phyloP scores from a whole-genome alignment of 108 stramenopile species.

The Skeletonema grethae region DNA sequence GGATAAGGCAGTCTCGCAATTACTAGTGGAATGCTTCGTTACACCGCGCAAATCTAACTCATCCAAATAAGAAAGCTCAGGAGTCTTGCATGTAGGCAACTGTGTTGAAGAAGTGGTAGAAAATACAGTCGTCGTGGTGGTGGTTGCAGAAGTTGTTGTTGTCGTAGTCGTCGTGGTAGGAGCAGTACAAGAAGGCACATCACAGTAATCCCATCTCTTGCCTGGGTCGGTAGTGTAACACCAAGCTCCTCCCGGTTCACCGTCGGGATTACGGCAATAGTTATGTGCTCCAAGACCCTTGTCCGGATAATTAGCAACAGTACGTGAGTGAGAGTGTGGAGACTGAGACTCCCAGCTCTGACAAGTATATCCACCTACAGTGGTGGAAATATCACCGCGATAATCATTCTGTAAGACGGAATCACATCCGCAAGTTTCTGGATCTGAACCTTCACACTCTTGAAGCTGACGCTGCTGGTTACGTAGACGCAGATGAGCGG shows the following conservation, averaged over 20 bases:
- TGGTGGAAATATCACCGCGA: constrained; percentile 4
- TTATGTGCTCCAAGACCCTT: neutral
- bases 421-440: neutral
- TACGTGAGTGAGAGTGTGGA: constrained; percentile 2
- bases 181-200: constrained; percentile 1
- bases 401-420: neutral
- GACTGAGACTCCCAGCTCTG: neutral
- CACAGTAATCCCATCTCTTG: constrained; percentile 8
- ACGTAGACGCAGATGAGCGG: neutral
- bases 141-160: neutral
- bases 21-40: neutral
- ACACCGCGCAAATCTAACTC: neutral
- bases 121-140: neutral
- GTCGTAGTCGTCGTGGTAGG: neutral
- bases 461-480: neutral
- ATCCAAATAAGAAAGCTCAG: neutral
- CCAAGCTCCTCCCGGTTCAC: constrained; percentile 11
- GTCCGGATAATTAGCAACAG: neutral
- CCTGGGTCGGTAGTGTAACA: constrained; percentile 24
- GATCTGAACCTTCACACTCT: neutral
- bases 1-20: neutral
- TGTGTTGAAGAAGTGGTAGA: neutral
- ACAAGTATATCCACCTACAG: neutral
- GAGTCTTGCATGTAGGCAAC: neutral
- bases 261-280: constrained; percentile 17